Conservation (phyloP, 805 yeast genomes). For the Candida jianshihensis region DNA sequence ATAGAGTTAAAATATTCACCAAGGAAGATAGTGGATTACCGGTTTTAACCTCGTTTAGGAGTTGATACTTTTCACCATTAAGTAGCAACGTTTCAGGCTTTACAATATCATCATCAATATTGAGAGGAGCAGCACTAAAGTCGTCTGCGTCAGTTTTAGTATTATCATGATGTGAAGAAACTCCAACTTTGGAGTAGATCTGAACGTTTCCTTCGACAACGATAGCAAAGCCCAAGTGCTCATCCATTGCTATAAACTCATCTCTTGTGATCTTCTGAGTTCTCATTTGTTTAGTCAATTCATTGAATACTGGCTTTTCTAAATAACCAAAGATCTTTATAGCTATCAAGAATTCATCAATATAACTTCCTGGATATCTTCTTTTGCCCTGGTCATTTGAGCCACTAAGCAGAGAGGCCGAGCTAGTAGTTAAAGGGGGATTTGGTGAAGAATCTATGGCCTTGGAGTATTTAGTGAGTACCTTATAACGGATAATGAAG, state of each 20-base stretch:
- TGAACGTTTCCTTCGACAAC: constrained; percentile 89
- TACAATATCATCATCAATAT: constrained; percentile 16
- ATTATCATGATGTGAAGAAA: constrained; percentile 16
- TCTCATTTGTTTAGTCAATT: constrained; percentile 83
- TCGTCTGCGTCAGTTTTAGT: constrained; percentile 2
- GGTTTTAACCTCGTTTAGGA: constrained; percentile 71
- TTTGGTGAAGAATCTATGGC: constrained; percentile 1
- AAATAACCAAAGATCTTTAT: constrained; percentile 91
- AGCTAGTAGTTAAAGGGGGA: neutral
- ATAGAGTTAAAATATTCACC: constrained; percentile 69
- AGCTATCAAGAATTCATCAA: constrained; percentile 86
- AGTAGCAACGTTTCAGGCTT: constrained; percentile 32
- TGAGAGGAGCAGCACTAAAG: constrained; percentile 1
- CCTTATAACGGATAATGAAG: constrained; percentile 48
- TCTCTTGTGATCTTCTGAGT: constrained; percentile 76
- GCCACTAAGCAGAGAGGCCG: neutral
- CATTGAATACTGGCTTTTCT: constrained; percentile 87
- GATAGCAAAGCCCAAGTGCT: constrained; percentile 77
- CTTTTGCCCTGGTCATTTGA: constrained; percentile 31
- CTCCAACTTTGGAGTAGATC: constrained; percentile 53
- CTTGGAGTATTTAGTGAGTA: constrained; percentile 57
- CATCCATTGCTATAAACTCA: constrained; percentile 69
- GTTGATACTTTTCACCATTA: constrained; percentile 59
- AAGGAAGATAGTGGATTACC: constrained; percentile 85
- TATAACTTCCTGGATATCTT: constrained; percentile 51